A percentile compares a stretch with the other conserved stretches of the same genome.
Conservation (phyloP, 129 eudicot species). For the Deinandra increscens region DNA sequence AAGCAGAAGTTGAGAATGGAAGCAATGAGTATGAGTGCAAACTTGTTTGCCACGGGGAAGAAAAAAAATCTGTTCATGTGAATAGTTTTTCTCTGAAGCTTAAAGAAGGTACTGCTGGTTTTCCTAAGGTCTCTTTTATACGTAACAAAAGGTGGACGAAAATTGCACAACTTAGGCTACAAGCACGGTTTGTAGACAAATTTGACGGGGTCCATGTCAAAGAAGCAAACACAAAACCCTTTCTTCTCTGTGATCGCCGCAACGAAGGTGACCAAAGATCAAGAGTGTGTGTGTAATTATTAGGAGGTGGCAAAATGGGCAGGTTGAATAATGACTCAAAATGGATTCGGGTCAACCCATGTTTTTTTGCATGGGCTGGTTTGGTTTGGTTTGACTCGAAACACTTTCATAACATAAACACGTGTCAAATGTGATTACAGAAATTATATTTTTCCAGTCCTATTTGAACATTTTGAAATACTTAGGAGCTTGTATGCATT, state of each 20-base stretch:
- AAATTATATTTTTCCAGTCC: no score
- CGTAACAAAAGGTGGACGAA: slow-evolving; percentile 65
- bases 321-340: background rate
- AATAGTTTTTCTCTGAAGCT: slow-evolving; percentile 46
- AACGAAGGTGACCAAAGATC: slow-evolving; percentile 53
- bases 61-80: slow-evolving; percentile 54
- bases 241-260: slow-evolving; percentile 66
- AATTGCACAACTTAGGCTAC: slow-evolving; percentile 64
- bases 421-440: no score
- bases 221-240: slow-evolving; percentile 74
- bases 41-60: slow-evolving; percentile 52
- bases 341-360: background rate
- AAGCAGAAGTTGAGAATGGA: slow-evolving; percentile 62
- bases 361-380: background rate
- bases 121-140: slow-evolving; percentile 54
- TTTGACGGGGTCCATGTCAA: slow-evolving; percentile 43
- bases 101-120: slow-evolving; percentile 46
- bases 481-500: background rate
- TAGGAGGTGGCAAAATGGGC: background rate
- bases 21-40: slow-evolving; percentile 38
- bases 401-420: no score
- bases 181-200: slow-evolving; percentile 57
- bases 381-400: background rate
- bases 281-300: background rate
- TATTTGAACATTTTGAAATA: no score